Conservation (phyloP, 352 stramenopile species). For the Phytophthora sp. region DNA sequence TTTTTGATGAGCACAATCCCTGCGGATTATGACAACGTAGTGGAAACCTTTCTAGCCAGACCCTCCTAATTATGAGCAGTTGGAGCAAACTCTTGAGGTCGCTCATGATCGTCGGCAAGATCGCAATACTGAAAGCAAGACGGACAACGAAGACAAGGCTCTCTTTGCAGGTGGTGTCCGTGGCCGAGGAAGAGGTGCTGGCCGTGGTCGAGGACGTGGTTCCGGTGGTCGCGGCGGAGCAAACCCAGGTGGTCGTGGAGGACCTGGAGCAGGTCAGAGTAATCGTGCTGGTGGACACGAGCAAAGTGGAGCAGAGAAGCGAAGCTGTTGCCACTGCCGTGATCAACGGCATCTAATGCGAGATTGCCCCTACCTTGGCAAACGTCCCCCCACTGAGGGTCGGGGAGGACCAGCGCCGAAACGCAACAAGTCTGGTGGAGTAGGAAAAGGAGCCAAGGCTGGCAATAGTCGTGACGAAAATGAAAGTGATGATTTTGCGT, state of each 20-base stretch:
- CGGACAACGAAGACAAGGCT: slow-evolving; percentile 3
- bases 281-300: too few relatives aligned
- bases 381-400: neutral
- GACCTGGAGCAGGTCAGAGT: neutral
- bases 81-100: slow-evolving; percentile 3
- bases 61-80: slow-evolving; percentile 8
- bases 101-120: slow-evolving; percentile 1
- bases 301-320: neutral
- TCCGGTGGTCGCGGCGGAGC: neutral
- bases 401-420: neutral
- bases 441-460: neutral
- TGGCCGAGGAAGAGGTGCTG: neutral
- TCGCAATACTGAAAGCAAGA: neutral
- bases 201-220: neutral
- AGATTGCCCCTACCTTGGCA: slow-evolving; percentile 6
- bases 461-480: neutral
- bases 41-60: slow-evolving; percentile 7
- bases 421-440: neutral
- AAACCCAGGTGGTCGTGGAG: neutral
- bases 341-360: neutral
- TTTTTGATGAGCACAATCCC: slow-evolving; percentile 1
- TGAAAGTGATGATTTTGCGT: slow-evolving; percentile 2
- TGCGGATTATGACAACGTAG: slow-evolving; percentile 3
- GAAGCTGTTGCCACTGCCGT: slow-evolving; percentile 5
- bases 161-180: slow-evolving; percentile 1